These are phyloP conservation scores for Sphagnurus paluster DNA, from an alignment of 1,284 basidiomycete species.

Conservation along the genomic window DNA sequence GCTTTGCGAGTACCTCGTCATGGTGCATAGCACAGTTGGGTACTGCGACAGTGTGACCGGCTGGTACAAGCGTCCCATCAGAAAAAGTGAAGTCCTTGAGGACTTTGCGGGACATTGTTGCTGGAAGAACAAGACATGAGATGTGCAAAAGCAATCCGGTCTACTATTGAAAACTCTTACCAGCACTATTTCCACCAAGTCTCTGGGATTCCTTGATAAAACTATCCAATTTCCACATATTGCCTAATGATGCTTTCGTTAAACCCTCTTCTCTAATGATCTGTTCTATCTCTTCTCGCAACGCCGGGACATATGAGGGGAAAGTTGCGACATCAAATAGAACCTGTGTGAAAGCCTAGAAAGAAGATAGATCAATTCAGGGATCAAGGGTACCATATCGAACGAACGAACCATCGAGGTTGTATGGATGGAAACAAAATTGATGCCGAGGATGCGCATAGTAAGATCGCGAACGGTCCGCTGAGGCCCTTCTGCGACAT, in stretches of 20 bases:
- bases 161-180: slow-evolving; percentile 19
- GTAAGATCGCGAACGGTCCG: slow-evolving; percentile 26
- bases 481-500: slow-evolving; percentile 24
- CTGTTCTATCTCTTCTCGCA: slow-evolving; percentile 46
- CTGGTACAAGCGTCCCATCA: slow-evolving; percentile 38
- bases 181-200: slow-evolving; percentile 27
- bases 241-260: slow-evolving; percentile 42
- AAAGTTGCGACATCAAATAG: slow-evolving; percentile 43
- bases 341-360: slow-evolving; percentile 31
- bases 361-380: not conserved
- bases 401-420: slow-evolving; percentile 26
- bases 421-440: slow-evolving; percentile 38
- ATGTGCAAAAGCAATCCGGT: not conserved
- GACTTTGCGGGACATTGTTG: slow-evolving; percentile 30
- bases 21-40: slow-evolving; percentile 29
- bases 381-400: not conserved
- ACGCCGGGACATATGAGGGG: slow-evolving; percentile 38
- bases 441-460: slow-evolving; percentile 31
- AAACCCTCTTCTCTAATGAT: slow-evolving; percentile 40
- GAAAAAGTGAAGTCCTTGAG: slow-evolving; percentile 38
- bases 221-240: slow-evolving; percentile 50
- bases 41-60: slow-evolving; percentile 30
- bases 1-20: slow-evolving; percentile 27
- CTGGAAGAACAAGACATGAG: slow-evolving; percentile 14
- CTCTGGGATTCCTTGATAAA: slow-evolving; percentile 49